phyloP scores from a whole-genome alignment of 306 rosid species.

The Ormosia emarginata region DNA sequence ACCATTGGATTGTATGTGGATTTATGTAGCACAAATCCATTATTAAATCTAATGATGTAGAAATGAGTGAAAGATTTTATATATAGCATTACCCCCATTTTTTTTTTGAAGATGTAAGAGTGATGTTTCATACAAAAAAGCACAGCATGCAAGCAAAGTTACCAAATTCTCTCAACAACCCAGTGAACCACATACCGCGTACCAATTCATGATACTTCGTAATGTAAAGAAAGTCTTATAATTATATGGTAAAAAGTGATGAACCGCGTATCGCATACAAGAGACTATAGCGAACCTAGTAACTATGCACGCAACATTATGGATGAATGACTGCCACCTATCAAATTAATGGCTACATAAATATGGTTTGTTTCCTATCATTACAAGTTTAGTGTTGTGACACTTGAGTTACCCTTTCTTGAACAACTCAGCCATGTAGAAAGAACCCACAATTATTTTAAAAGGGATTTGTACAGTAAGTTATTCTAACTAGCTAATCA shows the following conservation, averaged over 20 bases:
- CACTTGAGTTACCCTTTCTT: background rate
- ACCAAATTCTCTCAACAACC: too few relatives aligned
- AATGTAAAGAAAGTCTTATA: too few relatives aligned
- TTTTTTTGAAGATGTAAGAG: background rate
- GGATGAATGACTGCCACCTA: too few relatives aligned
- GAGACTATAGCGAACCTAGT: too few relatives aligned
- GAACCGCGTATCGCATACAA: too few relatives aligned
- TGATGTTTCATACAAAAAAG: background rate
- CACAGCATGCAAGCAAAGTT: background rate
- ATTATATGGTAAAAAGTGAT: too few relatives aligned
- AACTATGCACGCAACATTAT: too few relatives aligned
- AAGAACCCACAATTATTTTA: too few relatives aligned
- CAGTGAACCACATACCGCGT: too few relatives aligned
- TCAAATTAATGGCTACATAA: background rate
- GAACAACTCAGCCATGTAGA: background rate
- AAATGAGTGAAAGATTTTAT: background rate
- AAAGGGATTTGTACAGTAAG: too few relatives aligned
- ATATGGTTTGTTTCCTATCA: background rate
- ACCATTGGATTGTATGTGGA: conserved; percentile 16
- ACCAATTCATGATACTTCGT: too few relatives aligned
- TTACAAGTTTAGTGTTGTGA: background rate
- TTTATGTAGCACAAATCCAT: conserved; percentile 20
- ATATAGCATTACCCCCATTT: background rate
- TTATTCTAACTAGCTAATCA: background rate
- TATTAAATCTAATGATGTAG: conserved; percentile 7